phyloP scores from a whole-genome alignment of 2,329 filamentous ascomycete species.

The Cercospora sesami region DNA sequence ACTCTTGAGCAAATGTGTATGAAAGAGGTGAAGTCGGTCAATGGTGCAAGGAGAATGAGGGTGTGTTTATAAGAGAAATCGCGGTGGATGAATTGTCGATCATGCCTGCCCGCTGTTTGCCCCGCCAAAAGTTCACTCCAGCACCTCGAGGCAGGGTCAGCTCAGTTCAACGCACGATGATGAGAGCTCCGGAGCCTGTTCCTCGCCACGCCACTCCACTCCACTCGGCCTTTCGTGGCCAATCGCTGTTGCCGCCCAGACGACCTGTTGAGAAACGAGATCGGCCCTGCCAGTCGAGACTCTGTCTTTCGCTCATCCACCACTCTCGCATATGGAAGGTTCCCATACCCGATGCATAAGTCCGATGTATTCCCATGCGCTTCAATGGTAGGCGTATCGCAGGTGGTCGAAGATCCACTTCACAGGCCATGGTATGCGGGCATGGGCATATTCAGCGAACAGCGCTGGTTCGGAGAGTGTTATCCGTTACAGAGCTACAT shows the following conservation, averaged over 20 bases:
- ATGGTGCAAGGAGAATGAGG: slow-evolving; percentile 12
- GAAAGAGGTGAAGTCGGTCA: slow-evolving; percentile 15
- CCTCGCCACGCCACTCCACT: not conserved
- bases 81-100: too few species aligned
- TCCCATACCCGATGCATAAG: not conserved
- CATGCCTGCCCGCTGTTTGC: too few species aligned
- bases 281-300: not conserved
- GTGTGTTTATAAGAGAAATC: not conserved
- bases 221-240: slow-evolving; percentile 13
- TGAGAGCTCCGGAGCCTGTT: not conserved
- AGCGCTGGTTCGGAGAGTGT: not conserved
- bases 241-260: not conserved
- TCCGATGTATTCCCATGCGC: not conserved
- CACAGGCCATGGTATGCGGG: not conserved
- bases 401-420: not conserved
- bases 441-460: not conserved
- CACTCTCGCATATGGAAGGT: not conserved
- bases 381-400: not conserved
- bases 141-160: too few species aligned
- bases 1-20: slow-evolving; percentile 13
- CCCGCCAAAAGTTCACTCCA: too few species aligned
- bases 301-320: not conserved
- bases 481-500: not conserved
- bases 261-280: not conserved
- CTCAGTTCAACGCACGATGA: not conserved